These are phyloP conservation scores for Picea sitchensis DNA, from an alignment of 75 land plant genomes.

Conservation along the genomic window DNA sequence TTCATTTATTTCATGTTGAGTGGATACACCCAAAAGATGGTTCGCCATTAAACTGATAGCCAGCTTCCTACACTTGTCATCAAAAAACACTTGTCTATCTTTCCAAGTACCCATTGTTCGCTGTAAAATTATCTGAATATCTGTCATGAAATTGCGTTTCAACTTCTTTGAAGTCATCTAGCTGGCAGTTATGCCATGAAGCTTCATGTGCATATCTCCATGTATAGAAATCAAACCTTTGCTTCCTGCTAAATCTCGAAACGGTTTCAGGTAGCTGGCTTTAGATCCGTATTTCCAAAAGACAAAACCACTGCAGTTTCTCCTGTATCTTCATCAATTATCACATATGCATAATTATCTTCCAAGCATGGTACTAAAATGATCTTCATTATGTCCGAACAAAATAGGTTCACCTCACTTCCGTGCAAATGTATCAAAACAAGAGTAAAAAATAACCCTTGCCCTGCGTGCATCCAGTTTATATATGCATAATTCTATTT, in stretches of 20 bases:
- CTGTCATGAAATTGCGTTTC: slow-evolving; percentile 28
- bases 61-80: slow-evolving; percentile 29
- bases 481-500: too few species aligned
- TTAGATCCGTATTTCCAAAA: slow-evolving; percentile 11
- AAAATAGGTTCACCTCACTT: too few species aligned
- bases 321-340: too few species aligned
- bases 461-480: too few species aligned
- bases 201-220: slow-evolving; percentile 50
- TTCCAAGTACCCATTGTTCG: slow-evolving; percentile 13
- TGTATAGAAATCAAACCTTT: slow-evolving; percentile 34
- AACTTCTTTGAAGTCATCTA: slow-evolving; percentile 36
- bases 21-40: slow-evolving; percentile 39
- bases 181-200: slow-evolving; percentile 43
- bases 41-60: slow-evolving; percentile 57
- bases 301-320: too few species aligned
- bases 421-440: too few species aligned
- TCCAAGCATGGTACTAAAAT: too few species aligned
- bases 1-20: slow-evolving; percentile 35
- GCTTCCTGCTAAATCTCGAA: slow-evolving; percentile 48
- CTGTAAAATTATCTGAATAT: slow-evolving; percentile 32
- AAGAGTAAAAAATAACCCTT: too few species aligned
- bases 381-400: too few species aligned
- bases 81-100: slow-evolving; percentile 20
- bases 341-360: too few species aligned
- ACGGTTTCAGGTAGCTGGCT: slow-evolving; percentile 45